phyloP scores from a whole-genome alignment of 805 yeast species.

The Sugiyamaella chiloensis region DNA sequence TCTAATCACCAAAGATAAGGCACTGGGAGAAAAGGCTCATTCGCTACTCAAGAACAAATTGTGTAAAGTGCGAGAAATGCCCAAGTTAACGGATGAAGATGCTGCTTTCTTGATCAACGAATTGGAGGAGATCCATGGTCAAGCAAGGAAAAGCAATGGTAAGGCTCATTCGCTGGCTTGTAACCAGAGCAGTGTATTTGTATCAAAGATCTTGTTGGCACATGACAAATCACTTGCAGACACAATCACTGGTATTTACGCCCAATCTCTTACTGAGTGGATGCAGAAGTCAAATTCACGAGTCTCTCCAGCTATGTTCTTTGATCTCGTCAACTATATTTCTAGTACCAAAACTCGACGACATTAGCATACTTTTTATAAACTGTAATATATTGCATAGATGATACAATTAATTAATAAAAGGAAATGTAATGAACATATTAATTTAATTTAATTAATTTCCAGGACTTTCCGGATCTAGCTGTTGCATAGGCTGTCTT shows the following conservation, averaged over 20 bases:
- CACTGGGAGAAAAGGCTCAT: constrained; percentile 71
- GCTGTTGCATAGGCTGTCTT: no score
- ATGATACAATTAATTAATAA: no score
- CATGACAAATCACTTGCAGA: constrained; percentile 38
- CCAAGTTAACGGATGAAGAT: constrained; percentile 23
- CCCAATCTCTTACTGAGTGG: constrained; percentile 60
- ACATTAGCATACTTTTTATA: no score
- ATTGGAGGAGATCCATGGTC: constrained; percentile 36
- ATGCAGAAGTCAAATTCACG: constrained; percentile 43
- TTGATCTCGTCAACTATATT: constrained; percentile 80
- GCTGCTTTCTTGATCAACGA: constrained; percentile 22
- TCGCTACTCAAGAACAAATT: constrained; percentile 62
- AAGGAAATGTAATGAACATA: no score
- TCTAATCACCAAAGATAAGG: constrained; percentile 62
- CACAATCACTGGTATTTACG: constrained; percentile 53
- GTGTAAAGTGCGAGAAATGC: constrained; percentile 45
- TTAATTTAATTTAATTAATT: no score
- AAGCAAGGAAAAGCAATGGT: constrained; percentile 42
- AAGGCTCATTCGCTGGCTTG: constrained; percentile 55
- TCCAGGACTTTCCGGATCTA: no score
- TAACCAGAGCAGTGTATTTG: constrained; percentile 61
- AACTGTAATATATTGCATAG: no score
- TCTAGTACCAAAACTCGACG: constrained; percentile 43
- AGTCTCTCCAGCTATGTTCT: constrained; percentile 55
- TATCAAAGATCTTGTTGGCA: constrained; percentile 54